Percentiles rank a stretch among this genome's conserved stretches.
Evolutionary conservation across 805 yeast species (phyloP).

Genomic region (Ascoidea rubescens): DNA sequence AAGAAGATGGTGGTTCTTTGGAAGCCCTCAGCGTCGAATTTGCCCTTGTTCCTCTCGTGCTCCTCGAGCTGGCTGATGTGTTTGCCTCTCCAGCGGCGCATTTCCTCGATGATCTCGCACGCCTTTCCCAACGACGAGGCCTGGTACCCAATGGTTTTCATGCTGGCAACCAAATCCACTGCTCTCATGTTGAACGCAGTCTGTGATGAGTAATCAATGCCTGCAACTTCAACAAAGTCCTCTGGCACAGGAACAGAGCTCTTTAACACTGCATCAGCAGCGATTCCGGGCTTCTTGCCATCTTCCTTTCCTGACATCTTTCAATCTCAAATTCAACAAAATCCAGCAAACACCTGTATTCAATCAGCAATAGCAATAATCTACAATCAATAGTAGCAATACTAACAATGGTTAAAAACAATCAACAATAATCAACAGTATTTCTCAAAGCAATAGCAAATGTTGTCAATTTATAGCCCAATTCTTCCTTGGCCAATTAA

Average conservation of each 20-base stretch:
- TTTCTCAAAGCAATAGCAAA: too few species aligned
- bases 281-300: constrained; percentile 44
- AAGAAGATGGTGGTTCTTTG: constrained; percentile 85
- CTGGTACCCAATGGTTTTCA: constrained; percentile 96
- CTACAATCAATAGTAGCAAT: too few species aligned
- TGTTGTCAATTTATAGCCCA: too few species aligned
- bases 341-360: too few species aligned
- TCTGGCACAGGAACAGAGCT: constrained; percentile 79
- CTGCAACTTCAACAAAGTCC: constrained; percentile 64
- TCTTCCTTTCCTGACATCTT: constrained; percentile 4
- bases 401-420: too few species aligned
- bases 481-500: too few species aligned
- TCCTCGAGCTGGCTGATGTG: constrained; percentile 56
- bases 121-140: constrained; percentile 79
- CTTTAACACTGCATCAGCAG: constrained; percentile 84
- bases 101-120: constrained; percentile 81
- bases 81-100: constrained; percentile 89
- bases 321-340: too few species aligned
- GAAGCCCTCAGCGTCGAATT: constrained; percentile 60
- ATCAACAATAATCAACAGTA: too few species aligned
- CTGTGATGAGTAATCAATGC: constrained; percentile 79
- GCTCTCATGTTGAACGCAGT: constrained; percentile 71
- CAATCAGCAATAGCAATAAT: too few species aligned
- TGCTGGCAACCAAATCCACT: constrained; percentile 58
- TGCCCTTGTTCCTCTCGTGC: constrained; percentile 50